These are phyloP conservation scores for Quercus tomentella DNA, from an alignment of 331 rosid genomes.

Conservation along the genomic window DNA sequence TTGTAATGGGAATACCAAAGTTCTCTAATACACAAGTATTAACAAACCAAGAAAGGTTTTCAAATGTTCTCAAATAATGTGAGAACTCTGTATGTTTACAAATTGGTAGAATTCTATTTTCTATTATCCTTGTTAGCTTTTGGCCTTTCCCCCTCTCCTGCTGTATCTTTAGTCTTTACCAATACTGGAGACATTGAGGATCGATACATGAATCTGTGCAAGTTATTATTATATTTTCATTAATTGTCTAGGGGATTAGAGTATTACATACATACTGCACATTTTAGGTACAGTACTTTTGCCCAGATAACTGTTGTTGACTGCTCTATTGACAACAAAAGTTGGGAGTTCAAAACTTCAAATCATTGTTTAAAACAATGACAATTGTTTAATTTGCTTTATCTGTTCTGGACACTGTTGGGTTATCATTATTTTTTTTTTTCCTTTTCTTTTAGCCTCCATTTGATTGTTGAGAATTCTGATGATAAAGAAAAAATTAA, in stretches of 20 bases:
- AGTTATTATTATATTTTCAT: background rate
- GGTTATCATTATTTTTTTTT: background rate
- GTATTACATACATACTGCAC: background rate
- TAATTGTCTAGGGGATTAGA: background rate
- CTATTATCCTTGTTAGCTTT: too few relatives aligned
- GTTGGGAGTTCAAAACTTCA: background rate
- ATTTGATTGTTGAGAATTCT: background rate
- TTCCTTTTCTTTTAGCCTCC: background rate
- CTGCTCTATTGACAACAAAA: background rate
- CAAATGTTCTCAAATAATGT: too few relatives aligned
- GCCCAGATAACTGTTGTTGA: background rate
- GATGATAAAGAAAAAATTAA: background rate
- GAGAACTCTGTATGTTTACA: too few relatives aligned
- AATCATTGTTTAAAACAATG: background rate
- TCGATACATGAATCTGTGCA: background rate
- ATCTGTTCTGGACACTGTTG: slow-evolving; percentile 4
- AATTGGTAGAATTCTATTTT: too few relatives aligned
- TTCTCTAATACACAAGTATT: too few relatives aligned
- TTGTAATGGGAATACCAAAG: too few relatives aligned
- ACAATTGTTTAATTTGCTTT: background rate
- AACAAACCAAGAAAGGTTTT: too few relatives aligned
- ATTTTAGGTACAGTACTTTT: background rate
- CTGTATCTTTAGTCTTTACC: background rate
- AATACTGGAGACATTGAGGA: background rate
- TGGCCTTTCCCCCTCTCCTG: background rate